Conservation (phyloP, 2,329 filamentous ascomycete species). For the Fusarium denticulatum region DNA sequence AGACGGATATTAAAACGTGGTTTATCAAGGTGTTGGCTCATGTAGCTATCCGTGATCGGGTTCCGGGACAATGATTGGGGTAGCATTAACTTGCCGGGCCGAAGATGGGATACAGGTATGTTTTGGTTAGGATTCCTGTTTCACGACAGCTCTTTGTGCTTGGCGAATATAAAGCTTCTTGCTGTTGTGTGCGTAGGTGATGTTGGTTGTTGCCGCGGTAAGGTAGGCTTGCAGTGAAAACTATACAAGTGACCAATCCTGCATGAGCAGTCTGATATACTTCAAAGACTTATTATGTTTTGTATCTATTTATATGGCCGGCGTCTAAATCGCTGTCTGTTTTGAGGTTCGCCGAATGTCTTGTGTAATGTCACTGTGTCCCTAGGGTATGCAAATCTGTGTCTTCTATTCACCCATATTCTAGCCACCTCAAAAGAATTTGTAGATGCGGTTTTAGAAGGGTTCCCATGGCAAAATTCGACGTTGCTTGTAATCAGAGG, state of each 20-base stretch:
- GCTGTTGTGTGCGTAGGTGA: not conserved
- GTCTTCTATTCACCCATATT: not conserved
- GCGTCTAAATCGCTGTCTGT: not conserved
- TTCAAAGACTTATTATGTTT: not conserved
- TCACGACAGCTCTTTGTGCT: conserved; percentile 2
- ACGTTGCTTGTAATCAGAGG: not conserved
- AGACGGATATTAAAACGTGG: not conserved
- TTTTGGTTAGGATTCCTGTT: conserved; percentile 1
- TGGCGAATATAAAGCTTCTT: not conserved
- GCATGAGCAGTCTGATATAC: not conserved
- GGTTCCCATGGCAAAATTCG: not conserved
- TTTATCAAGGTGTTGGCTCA: conserved; percentile 32
- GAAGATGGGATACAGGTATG: conserved; percentile 9
- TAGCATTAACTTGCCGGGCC: conserved; percentile 28
- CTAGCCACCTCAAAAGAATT: not conserved
- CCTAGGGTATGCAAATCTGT: not conserved
- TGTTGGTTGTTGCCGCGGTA: not conserved
- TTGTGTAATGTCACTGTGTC: not conserved
- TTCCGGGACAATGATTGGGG: conserved; percentile 12
- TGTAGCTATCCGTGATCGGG: conserved; percentile 22
- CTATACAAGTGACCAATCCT: not conserved
- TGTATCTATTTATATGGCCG: not conserved
- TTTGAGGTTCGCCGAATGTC: not conserved
- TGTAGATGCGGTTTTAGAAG: not conserved
- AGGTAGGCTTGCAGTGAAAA: not conserved